Conservation (phyloP, 2,329 filamentous ascomycete species). For the Escovopsis sp. region DNA sequence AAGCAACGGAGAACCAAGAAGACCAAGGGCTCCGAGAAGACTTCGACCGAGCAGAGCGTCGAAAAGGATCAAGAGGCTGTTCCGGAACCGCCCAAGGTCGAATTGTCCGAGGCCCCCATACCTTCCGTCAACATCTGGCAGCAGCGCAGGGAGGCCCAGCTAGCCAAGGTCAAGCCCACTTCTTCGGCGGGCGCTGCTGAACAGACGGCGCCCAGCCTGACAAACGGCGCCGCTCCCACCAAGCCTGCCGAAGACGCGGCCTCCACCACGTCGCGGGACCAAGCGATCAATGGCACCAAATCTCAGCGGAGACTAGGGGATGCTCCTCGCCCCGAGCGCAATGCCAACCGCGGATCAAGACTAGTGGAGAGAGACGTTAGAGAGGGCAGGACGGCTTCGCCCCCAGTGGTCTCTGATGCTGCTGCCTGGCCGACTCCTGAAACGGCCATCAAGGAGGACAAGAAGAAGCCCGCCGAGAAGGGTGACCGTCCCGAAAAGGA, state of each 20-base stretch:
- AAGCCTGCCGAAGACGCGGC: constrained; percentile 12
- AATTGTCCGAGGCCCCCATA: constrained; percentile 65
- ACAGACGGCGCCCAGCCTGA: constrained; percentile 15
- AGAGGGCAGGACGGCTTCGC: constrained; percentile 18
- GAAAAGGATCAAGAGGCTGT: constrained; percentile 37
- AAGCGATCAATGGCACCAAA: constrained; percentile 22
- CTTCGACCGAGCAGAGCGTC: constrained; percentile 34
- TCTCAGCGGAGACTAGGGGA: constrained; percentile 28
- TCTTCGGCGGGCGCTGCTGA: constrained; percentile 20
- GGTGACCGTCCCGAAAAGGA: constrained; percentile 48
- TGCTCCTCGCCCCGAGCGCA: constrained; percentile 21
- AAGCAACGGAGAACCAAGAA: constrained; percentile 47
- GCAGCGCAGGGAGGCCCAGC: constrained; percentile 53
- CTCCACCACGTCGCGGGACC: constrained; percentile 10
- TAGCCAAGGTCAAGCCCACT: constrained; percentile 34
- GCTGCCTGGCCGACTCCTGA: constrained; percentile 85
- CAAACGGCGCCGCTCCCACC: constrained; percentile 28
- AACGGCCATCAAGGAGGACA: constrained; percentile 52
- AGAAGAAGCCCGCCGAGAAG: constrained; percentile 54
- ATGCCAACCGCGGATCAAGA: constrained; percentile 33
- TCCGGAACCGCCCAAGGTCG: constrained; percentile 38
- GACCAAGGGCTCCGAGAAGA: constrained; percentile 26
- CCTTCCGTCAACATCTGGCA: constrained; percentile 83
- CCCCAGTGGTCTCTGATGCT: constrained; percentile 60
- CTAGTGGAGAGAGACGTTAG: constrained; percentile 26